Evolutionary conservation across 2,329 filamentous ascomycete species (phyloP).

Genomic region (Ustulina deusta): DNA sequence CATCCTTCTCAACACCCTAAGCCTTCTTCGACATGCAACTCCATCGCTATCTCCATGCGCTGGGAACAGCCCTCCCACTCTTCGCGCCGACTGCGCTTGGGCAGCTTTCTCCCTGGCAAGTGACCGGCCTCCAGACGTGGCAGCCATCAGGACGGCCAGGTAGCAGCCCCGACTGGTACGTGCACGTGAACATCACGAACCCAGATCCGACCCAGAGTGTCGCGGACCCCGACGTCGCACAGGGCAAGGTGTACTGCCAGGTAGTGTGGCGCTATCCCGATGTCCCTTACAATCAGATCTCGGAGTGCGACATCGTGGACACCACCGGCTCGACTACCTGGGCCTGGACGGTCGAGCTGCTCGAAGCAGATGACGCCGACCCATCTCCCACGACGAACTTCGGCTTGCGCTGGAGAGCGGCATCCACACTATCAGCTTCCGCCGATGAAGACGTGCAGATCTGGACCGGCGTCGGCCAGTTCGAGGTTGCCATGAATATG

Average conservation of each 20-base stretch:
- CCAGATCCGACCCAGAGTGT: conserved; percentile 44
- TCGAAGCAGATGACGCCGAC: conserved; percentile 32
- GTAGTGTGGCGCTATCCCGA: conserved; percentile 41
- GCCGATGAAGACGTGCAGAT: conserved; percentile 32
- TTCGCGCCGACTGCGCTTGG: not conserved
- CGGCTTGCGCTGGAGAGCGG: conserved; percentile 42
- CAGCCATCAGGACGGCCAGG: conserved; percentile 47
- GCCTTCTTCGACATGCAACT: conserved; percentile 12
- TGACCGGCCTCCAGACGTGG: conserved; percentile 42
- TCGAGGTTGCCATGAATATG: conserved; percentile 41
- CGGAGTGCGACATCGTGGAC: conserved; percentile 38
- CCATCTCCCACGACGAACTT: conserved; percentile 44
- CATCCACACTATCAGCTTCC: conserved; percentile 32
- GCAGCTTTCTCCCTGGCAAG: conserved; percentile 44
- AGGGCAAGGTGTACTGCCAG: conserved; percentile 45
- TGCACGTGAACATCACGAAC: conserved; percentile 46
- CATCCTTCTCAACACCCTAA: not conserved
- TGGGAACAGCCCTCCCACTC: conserved; percentile 15
- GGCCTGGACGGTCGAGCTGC: conserved; percentile 48
- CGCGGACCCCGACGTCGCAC: conserved; percentile 34
- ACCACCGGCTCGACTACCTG: conserved; percentile 23
- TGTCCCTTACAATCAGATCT: conserved; percentile 38
- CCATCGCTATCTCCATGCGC: not conserved
- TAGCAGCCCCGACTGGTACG: conserved; percentile 37
- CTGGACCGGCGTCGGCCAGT: conserved; percentile 43